phyloP scores from a whole-genome alignment of 1,284 basidiomycete genomes.

The Moniliophthora roreri region DNA sequence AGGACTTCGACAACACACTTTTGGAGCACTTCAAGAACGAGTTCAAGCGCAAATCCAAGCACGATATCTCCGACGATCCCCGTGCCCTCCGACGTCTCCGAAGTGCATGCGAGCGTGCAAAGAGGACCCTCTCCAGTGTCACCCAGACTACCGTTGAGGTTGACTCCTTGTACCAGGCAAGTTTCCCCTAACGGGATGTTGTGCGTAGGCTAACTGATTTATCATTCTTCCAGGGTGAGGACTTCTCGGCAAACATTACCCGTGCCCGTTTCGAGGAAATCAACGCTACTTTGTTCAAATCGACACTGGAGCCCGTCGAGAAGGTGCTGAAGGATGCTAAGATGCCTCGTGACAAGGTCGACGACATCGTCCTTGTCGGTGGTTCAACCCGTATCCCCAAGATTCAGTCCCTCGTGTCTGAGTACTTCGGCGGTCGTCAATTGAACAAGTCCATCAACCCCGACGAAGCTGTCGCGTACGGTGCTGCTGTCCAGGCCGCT shows the following conservation, averaged over 20 bases:
- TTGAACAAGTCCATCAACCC: slow-evolving; percentile 99
- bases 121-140: slow-evolving; percentile 97
- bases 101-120: slow-evolving; percentile 98
- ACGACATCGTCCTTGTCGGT: slow-evolving; percentile 99
- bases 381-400: slow-evolving; percentile 99
- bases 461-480: slow-evolving; percentile 93
- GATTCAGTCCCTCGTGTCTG: slow-evolving; percentile 97
- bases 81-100: slow-evolving; percentile 95
- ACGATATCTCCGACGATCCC: slow-evolving; percentile 94
- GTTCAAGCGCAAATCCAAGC: slow-evolving; percentile 98
- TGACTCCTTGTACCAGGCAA: slow-evolving; percentile 94
- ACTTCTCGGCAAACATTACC: slow-evolving; percentile 96
- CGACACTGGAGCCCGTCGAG: slow-evolving; percentile 97
- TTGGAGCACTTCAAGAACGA: slow-evolving; percentile 98
- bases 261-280: slow-evolving; percentile 99
- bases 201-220: slow-evolving; percentile 3
- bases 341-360: slow-evolving; percentile 95
- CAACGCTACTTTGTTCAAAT: slow-evolving; percentile 93
- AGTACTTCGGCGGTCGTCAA: slow-evolving; percentile 96
- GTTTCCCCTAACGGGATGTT: too few relatives aligned
- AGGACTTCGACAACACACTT: slow-evolving; percentile 98
- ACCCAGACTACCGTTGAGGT: slow-evolving; percentile 99
- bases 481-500: slow-evolving; percentile 96
- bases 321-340: slow-evolving; percentile 99
- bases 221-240: slow-evolving; percentile 60